A percentile compares a stretch with the other conserved stretches of the same genome.
These are phyloP conservation scores for Chlorencoelia australis DNA, from an alignment of 2,329 filamentous ascomycete species.

Conservation along the genomic window DNA sequence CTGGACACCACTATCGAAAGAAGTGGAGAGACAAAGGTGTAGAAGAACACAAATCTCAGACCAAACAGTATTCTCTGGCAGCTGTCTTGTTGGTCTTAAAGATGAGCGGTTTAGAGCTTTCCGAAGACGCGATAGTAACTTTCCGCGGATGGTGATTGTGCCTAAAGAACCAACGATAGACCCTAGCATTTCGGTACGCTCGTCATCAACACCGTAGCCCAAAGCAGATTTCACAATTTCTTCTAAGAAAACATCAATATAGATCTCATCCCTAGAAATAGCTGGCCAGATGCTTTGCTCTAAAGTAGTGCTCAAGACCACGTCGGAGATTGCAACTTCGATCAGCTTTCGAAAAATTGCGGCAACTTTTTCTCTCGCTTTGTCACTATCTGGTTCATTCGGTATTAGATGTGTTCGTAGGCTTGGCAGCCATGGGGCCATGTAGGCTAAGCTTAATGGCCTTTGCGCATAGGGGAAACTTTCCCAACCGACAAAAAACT, in stretches of 20 bases:
- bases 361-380: constrained; percentile 54
- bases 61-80: constrained; percentile 60
- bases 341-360: constrained; percentile 56
- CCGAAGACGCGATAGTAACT: constrained; percentile 52
- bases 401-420: constrained; percentile 49
- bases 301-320: constrained; percentile 47
- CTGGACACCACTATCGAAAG: constrained; percentile 58
- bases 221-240: constrained; percentile 56
- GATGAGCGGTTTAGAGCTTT: constrained; percentile 60
- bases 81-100: constrained; percentile 51
- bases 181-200: constrained; percentile 49
- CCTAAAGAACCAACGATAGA: constrained; percentile 54
- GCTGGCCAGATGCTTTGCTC: constrained; percentile 57
- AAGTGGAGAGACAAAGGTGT: constrained; percentile 55
- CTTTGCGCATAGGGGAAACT: constrained; percentile 59
- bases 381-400: constrained; percentile 52
- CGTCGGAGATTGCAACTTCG: constrained; percentile 52
- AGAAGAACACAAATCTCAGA: constrained; percentile 58
- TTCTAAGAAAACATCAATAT: constrained; percentile 57
- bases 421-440: constrained; percentile 58
- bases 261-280: constrained; percentile 53
- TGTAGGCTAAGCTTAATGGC: constrained; percentile 56
- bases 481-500: constrained; percentile 65
- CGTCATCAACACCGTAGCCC: constrained; percentile 46
- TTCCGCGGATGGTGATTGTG: constrained; percentile 55